A percentile compares a stretch with the other conserved stretches of the same genome.
phyloP scores from a whole-genome alignment of 495 filamentous ascomycete genomes.

The Parmelia sp. region DNA sequence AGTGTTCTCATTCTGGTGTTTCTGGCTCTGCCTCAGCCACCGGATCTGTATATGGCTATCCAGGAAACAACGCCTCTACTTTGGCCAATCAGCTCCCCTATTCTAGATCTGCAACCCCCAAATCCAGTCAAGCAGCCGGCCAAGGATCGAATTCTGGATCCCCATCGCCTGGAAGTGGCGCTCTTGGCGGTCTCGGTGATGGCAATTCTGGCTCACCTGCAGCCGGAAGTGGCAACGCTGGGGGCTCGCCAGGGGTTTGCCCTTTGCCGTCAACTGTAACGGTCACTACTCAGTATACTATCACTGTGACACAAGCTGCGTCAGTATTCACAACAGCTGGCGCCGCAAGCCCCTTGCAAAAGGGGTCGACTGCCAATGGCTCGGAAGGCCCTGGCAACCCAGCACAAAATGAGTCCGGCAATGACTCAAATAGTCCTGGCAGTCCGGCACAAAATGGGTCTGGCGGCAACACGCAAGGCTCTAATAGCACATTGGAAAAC shows the following conservation, averaged over 20 bases:
- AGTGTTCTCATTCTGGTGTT: background rate
- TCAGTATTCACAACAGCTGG: background rate
- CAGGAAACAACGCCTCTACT: slow-evolving; percentile 4
- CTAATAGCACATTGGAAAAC: too few relatives aligned
- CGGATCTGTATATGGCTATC: background rate
- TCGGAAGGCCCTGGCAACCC: background rate
- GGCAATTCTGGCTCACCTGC: background rate
- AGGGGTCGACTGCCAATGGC: background rate
- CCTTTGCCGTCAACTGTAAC: slow-evolving; percentile 13
- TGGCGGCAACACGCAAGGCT: too few relatives aligned
- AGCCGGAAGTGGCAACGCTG: background rate
- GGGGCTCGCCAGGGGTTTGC: slow-evolving; percentile 5
- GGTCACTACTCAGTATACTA: slow-evolving; percentile 10
- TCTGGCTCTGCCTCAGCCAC: background rate
- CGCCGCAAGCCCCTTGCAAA: background rate
- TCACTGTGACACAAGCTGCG: slow-evolving; percentile 16
- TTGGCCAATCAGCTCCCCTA: slow-evolving; percentile 1
- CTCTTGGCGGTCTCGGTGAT: background rate
- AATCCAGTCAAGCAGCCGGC: background rate
- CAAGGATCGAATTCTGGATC: slow-evolving; percentile 1
- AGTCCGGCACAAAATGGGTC: too few relatives aligned
- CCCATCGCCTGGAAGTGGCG: background rate
- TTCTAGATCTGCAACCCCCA: background rate
- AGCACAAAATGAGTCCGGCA: background rate
- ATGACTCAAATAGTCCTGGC: background rate